A percentile compares a stretch with the other conserved stretches of the same genome.
These are phyloP conservation scores for Daldinia caldariorum DNA, from an alignment of 495 filamentous ascomycete genomes.

Conservation along the genomic window DNA sequence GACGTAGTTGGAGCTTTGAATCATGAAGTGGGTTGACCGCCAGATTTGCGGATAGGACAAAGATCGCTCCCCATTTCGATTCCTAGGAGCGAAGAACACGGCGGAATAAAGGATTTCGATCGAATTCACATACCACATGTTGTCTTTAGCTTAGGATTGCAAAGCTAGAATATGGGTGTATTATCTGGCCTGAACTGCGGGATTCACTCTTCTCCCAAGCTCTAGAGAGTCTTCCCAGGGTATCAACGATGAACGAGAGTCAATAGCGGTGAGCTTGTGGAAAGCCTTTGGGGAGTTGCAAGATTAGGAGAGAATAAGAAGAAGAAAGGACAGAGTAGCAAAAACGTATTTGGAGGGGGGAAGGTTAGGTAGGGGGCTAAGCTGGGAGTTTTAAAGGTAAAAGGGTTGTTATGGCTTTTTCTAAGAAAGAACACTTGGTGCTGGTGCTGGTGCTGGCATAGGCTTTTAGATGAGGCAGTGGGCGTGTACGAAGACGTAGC, in stretches of 20 bases:
- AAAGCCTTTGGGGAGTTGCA: conserved; percentile 17
- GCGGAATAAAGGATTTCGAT: conserved; percentile 14
- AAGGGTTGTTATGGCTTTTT: conserved; percentile 22
- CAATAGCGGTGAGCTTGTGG: conserved; percentile 50
- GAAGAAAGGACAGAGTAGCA: conserved; percentile 37
- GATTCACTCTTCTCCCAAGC: conserved; percentile 18
- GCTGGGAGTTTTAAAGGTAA: conserved; percentile 35
- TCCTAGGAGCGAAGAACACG: background rate
- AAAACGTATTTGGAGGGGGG: conserved; percentile 27
- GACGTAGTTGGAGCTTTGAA: conserved; percentile 3
- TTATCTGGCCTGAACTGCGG: conserved; percentile 24
- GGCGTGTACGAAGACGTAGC: conserved; percentile 35
- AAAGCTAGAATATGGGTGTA: conserved; percentile 24
- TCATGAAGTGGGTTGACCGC: conserved; percentile 1
- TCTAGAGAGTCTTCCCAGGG: conserved; percentile 15
- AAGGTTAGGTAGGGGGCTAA: conserved; percentile 22
- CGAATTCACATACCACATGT: conserved; percentile 41
- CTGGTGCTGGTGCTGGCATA: conserved; percentile 27
- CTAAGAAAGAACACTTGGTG: conserved; percentile 26
- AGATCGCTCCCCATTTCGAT: conserved; percentile 5
- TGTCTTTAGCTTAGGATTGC: conserved; percentile 28
- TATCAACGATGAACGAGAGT: conserved; percentile 39
- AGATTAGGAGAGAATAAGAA: conserved; percentile 26
- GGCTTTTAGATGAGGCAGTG: conserved; percentile 41
- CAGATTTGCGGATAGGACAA: conserved; percentile 1